phyloP scores from a whole-genome alignment of 169 alveolate species.

The Plasmodium billcollinsi region DNA sequence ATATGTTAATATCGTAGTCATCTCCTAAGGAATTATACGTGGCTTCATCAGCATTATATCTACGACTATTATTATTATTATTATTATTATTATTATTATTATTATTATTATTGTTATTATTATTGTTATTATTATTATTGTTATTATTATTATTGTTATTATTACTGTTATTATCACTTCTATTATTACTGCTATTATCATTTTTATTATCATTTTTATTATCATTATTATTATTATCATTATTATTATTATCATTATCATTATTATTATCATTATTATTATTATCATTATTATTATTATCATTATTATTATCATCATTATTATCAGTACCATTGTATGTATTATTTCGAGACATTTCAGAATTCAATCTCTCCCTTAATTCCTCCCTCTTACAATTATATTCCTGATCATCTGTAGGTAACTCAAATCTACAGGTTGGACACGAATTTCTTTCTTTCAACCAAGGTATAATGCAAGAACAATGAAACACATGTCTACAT shows the following conservation, averaged over 20 bases:
- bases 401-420: conserved; percentile 95
- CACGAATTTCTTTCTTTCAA: conserved; percentile 94
- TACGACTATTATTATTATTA: not conserved
- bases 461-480: conserved; percentile 96
- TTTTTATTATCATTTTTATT: not conserved
- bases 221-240: not conserved
- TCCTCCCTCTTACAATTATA: conserved; percentile 89
- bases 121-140: not conserved
- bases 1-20: conserved; percentile 17
- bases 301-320: not conserved
- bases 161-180: not conserved
- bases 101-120: too few relatives aligned
- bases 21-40: conserved; percentile 8
- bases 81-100: not conserved
- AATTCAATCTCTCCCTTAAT: conserved; percentile 79
- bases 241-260: not conserved
- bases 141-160: not conserved
- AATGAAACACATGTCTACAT: conserved; percentile 95
- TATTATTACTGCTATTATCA: too few relatives aligned
- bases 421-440: conserved; percentile 96
- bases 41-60: not conserved
- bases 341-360: conserved; percentile 79
- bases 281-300: not conserved
- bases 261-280: not conserved
- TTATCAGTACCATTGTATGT: not conserved